A percentile compares a stretch with the other conserved stretches of the same genome.
Evolutionary conservation across 2,329 filamentous ascomycete genomes (phyloP).

Genomic region (Didymella exigua): DNA sequence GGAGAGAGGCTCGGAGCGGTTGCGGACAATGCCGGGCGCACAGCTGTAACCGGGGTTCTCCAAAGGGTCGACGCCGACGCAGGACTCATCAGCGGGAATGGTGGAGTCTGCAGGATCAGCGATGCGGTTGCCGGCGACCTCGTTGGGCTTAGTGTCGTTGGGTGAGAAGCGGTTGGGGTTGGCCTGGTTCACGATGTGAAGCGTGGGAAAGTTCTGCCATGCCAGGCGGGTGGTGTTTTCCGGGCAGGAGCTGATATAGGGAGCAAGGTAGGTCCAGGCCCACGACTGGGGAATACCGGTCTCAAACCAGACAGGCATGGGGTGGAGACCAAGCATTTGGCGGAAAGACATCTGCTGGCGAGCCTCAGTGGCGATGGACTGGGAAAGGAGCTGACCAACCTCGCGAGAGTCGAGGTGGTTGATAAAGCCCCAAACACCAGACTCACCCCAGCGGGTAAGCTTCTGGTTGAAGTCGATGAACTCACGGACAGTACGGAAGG

Average conservation of each 20-base stretch:
- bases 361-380: slow-evolving; percentile 78
- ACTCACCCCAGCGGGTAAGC: slow-evolving; percentile 80
- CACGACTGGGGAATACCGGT: slow-evolving; percentile 81
- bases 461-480: slow-evolving; percentile 86
- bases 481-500: slow-evolving; percentile 73
- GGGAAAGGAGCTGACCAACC: slow-evolving; percentile 72
- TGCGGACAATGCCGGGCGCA: slow-evolving; percentile 68
- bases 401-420: slow-evolving; percentile 77
- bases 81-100: slow-evolving; percentile 57
- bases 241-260: slow-evolving; percentile 80
- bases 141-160: slow-evolving; percentile 65
- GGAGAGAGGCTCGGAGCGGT: slow-evolving; percentile 72
- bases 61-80: slow-evolving; percentile 61
- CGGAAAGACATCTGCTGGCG: slow-evolving; percentile 86
- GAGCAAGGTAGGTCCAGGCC: slow-evolving; percentile 81
- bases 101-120: slow-evolving; percentile 60
- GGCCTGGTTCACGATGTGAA: slow-evolving; percentile 76
- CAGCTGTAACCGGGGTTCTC: slow-evolving; percentile 64
- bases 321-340: slow-evolving; percentile 78
- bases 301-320: slow-evolving; percentile 84
- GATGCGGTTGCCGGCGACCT: slow-evolving; percentile 66
- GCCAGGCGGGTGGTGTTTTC: slow-evolving; percentile 72
- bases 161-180: slow-evolving; percentile 72
- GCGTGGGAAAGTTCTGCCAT: slow-evolving; percentile 83
- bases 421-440: slow-evolving; percentile 81